Base-by-base conservation (phyloP, 2,329 filamentous ascomycete species). In the Pyrenophora graminea region DNA sequence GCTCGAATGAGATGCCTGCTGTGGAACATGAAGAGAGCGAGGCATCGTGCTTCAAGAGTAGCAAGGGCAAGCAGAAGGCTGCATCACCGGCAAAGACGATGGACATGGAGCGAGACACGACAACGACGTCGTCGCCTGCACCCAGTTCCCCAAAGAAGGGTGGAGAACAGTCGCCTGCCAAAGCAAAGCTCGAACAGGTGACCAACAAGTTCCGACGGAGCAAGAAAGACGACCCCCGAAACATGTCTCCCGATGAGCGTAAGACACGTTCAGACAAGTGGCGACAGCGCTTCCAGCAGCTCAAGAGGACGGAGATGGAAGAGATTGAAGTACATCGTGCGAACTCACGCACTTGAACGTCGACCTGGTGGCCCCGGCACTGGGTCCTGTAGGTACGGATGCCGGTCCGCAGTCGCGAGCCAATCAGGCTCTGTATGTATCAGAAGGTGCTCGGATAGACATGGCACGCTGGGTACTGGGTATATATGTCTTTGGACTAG, bases 171-270 rank as follows among this genome's bases (percentile, higher is more conserved):
- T 78, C 76, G 6, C 77, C 77, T 15, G 71, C 77, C 44, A 77
- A 78, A 57, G 75, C 70, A 41, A 77, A 74, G 65, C 74, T 79
- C 40, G 77, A 78, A 62, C 71, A 75, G 36, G 72, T 79, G 30
- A 77, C 76, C 25, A 77, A 74, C 66, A 78, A 74, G 55, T 75
- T 77, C 48, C 55, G 61, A 33, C 74, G 74, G 27, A 69, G 66
- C 43, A 71, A 67, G 62, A 68, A 69, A 48, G 65, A 72, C n/a
- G 70, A 74, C n/a, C 52, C 63, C 30, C 64, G 67, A 12, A 63
- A 53, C 46, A 67, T 72, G 63, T 71, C 68, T n/a, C 65, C 66
- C 2, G 72, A 72, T 13, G 69, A 74, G 6, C 74, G 72, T 63
- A 59, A 55, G 39, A 61, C 58, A 41, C 71, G 69, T 36, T 62